Evolutionary conservation across 345 rosid genomes (phyloP).

Genomic region (Gossypium bickii): DNA sequence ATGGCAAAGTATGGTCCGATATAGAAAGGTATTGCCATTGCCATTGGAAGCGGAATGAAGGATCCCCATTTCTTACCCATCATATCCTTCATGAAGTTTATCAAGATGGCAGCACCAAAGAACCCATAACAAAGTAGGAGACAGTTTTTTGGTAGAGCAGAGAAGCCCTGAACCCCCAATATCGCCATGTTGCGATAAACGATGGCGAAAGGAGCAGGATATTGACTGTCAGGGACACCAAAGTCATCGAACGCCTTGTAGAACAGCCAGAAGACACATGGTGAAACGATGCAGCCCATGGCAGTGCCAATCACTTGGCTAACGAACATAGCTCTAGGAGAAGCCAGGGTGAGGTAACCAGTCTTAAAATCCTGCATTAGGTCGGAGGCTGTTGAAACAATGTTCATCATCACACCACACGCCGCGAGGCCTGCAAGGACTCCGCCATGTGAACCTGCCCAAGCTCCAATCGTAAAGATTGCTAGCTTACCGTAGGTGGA

Average conservation of each 20-base stretch:
- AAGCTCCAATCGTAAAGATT: constrained; percentile 62
- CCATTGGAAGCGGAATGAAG: constrained; percentile 74
- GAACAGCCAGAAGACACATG: constrained; percentile 78
- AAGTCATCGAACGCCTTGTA: constrained; percentile 62
- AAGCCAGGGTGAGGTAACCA: constrained; percentile 76
- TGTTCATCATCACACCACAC: constrained; percentile 92
- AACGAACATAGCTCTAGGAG: constrained; percentile 69
- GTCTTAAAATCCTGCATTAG: constrained; percentile 85
- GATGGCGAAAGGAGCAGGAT: constrained; percentile 62
- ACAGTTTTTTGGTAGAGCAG: constrained; percentile 69
- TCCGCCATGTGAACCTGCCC: constrained; percentile 74
- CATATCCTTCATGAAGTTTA: constrained; percentile 49
- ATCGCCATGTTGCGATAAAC: constrained; percentile 59
- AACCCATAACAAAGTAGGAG: constrained; percentile 53
- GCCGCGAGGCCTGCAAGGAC: constrained; percentile 77
- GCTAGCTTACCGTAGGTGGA: constrained; percentile 83
- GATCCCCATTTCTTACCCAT: constrained; percentile 33
- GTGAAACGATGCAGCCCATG: constrained; percentile 76
- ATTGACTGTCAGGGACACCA: constrained; percentile 43
- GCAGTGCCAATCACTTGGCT: constrained; percentile 83
- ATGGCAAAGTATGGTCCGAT: constrained; percentile 76
- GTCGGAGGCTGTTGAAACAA: constrained; percentile 81
- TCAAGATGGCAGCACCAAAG: constrained; percentile 53
- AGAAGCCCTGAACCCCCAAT: constrained; percentile 66
- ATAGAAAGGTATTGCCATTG: constrained; percentile 89